phyloP scores from a whole-genome alignment of 352 stramenopile species.

The Globisporangium takayamanum region DNA sequence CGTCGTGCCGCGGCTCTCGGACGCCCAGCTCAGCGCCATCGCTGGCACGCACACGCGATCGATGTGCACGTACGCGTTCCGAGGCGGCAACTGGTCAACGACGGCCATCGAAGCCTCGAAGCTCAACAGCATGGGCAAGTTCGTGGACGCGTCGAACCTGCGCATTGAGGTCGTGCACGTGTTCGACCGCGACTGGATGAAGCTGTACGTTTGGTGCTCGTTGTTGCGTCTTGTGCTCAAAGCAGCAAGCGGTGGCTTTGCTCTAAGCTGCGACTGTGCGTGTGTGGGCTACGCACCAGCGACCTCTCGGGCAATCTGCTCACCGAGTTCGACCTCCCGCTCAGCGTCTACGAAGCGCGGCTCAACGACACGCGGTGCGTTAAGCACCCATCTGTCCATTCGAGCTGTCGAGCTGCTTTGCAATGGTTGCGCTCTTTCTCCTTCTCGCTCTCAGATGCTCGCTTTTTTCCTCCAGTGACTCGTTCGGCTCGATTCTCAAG shows the following conservation, averaged over 20 bases:
- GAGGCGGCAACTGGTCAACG: background rate
- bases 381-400: background rate
- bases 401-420: background rate
- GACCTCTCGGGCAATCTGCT: slow-evolving; percentile 13
- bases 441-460: too few species aligned
- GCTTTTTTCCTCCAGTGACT: background rate
- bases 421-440: too few species aligned
- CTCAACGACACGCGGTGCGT: slow-evolving; percentile 1
- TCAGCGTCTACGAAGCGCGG: background rate
- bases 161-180: slow-evolving; percentile 4
- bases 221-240: background rate
- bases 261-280: background rate
- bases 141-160: slow-evolving; percentile 3
- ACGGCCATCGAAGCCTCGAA: background rate
- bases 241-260: background rate
- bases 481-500: background rate
- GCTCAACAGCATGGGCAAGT: background rate
- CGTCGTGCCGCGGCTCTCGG: slow-evolving; percentile 1
- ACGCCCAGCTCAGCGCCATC: background rate
- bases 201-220: slow-evolving; percentile 2
- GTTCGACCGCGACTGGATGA: slow-evolving; percentile 1
- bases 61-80: slow-evolving; percentile 11
- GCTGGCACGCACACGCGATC: background rate
- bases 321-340: slow-evolving; percentile 10
- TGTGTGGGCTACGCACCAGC: background rate